Evolutionary conservation across 78 protist genomes (phyloP), one percentile per base, ranked within the genome.

Genomic region (Reticulomyxa filosa): DNA sequence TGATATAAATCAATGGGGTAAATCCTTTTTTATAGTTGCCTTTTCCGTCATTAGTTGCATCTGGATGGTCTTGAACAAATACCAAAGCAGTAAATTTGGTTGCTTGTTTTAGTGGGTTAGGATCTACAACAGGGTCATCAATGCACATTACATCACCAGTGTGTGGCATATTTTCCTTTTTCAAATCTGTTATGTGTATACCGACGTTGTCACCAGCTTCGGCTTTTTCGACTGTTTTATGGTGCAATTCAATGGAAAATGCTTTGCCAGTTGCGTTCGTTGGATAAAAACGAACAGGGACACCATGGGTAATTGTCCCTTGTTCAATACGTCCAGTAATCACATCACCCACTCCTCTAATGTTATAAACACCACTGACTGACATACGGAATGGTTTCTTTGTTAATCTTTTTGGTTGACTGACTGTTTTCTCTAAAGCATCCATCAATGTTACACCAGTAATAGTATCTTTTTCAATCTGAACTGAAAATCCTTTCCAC

Each of bases 211-310:
- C 78, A 25, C 78, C 78, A n/a, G 83, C 75, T 30, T 37, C 50
- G 62, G 80, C 79, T 4, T 37, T 46, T 32, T 33, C 68, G 48
- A 66, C 36, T 17, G 56, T 53, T 42, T 30, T 25, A 75, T 78
- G 83, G 72, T 78, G 83, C 77, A 73, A 69, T 50, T 78, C 83
- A n/a, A 78, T 69, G n/a, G 83, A 62, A 67, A 65, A 65, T 52
- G 66, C 64, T 68, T 78, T 73, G 69, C 65, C 67, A 32, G 39
- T 1, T 59, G 63, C 61, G 62, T 42, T 50, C 48, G 76, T 33
- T 64, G 83, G 83, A 38, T 56, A 42, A 76, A 70, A 78, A 59
- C 32, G 51, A n/a, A 78, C 70, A 26, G 57, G 63, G 59, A 35
- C 55, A 33, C 69, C 75, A 63, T 69, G 69, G 59, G 56, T 65